These are phyloP conservation scores for Aureobasidium leucospermi DNA, from an alignment of 2,329 filamentous ascomycete species.

Conservation along the genomic window DNA sequence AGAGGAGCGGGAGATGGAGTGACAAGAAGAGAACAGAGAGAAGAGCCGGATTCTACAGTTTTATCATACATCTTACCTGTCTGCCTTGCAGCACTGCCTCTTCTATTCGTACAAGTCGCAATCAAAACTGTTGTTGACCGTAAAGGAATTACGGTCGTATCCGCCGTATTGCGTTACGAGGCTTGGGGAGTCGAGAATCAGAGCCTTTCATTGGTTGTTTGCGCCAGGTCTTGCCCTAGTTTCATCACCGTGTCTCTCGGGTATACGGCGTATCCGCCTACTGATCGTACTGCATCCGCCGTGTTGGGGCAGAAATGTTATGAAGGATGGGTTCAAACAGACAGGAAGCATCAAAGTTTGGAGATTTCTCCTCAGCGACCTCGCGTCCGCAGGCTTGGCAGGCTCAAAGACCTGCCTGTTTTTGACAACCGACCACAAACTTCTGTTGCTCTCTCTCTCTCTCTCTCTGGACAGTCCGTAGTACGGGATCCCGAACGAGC, in stretches of 20 bases:
- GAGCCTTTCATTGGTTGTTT: not conserved
- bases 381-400: too few species aligned
- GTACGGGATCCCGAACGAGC: too few species aligned
- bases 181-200: not conserved
- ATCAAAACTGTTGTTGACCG: conserved; percentile 7
- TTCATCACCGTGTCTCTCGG: not conserved
- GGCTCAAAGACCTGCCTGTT: too few species aligned
- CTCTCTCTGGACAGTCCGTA: too few species aligned
- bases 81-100: conserved; percentile 6
- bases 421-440: too few species aligned
- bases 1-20: not conserved
- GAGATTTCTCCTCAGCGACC: too few species aligned
- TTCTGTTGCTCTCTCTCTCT: too few species aligned
- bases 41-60: not conserved
- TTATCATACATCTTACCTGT: not conserved
- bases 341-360: too few species aligned
- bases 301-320: not conserved
- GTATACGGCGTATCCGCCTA: not conserved
- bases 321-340: not conserved
- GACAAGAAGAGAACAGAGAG: not conserved
- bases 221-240: not conserved
- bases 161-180: not conserved
- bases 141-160: conserved; percentile 1
- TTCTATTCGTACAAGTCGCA: not conserved
- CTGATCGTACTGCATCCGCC: not conserved